Percentiles rank a stretch among this genome's conserved stretches.
Conservation (phyloP, 2,329 filamentous ascomycete genomes). For the Pseudogymnoascus sp. region DNA sequence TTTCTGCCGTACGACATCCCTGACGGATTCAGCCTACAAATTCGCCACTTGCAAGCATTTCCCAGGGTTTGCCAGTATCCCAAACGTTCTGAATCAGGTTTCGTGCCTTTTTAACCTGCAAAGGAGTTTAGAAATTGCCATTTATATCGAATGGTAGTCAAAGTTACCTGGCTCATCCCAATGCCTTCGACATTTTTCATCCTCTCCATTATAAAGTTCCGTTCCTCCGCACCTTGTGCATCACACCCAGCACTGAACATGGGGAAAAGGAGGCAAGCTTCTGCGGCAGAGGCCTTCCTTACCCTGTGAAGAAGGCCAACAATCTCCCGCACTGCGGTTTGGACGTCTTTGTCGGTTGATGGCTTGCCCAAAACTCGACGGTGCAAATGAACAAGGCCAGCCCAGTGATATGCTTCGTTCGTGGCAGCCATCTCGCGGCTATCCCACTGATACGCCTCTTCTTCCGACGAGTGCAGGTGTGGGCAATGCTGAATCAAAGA, state of each 20-base stretch:
- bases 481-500: conserved; percentile 31
- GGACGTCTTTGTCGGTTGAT: conserved; percentile 50
- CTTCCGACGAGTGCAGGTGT: conserved; percentile 40
- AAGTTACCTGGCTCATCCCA: conserved; percentile 64
- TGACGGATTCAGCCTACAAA: conserved; percentile 50
- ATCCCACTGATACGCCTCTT: conserved; percentile 48
- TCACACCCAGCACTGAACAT: conserved; percentile 80
- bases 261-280: conserved; percentile 68
- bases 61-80: conserved; percentile 61
- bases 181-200: conserved; percentile 61
- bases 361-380: conserved; percentile 61
- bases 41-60: conserved; percentile 56
- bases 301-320: conserved; percentile 54
- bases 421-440: conserved; percentile 58
- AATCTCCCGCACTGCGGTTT: conserved; percentile 54
- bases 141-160: conserved; percentile 7
- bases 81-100: conserved; percentile 61
- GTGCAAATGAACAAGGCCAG: conserved; percentile 66
- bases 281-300: conserved; percentile 57
- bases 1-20: not conserved
- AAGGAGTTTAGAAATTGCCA: conserved; percentile 12
- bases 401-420: conserved; percentile 73
- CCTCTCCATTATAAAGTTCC: conserved; percentile 54
- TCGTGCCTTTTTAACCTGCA: conserved; percentile 49
- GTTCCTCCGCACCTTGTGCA: conserved; percentile 46